Conservation (phyloP, 495 filamentous ascomycete genomes). For the Lasiosphaeria ovina region DNA sequence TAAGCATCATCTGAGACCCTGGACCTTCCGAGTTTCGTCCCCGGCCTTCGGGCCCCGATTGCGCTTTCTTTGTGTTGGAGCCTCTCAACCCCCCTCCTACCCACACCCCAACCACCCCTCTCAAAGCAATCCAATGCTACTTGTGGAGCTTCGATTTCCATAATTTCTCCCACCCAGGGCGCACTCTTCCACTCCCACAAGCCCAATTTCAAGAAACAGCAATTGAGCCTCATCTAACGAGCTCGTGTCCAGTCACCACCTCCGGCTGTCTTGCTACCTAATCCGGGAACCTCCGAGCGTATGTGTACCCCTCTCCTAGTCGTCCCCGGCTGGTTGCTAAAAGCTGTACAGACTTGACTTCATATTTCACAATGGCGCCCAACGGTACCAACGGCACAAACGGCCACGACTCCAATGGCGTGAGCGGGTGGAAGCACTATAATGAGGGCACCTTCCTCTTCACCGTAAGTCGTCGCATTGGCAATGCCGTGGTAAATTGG, state of each 20-base stretch:
- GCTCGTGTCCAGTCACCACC: neutral
- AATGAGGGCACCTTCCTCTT: slow-evolving; percentile 85
- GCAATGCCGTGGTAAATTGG: neutral
- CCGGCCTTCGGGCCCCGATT: neutral
- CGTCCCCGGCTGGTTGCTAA: slow-evolving; percentile 16
- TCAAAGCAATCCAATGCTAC: neutral
- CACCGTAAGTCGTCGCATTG: slow-evolving; percentile 58
- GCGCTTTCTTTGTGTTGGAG: neutral
- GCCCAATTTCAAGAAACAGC: no score
- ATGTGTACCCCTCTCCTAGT: neutral
- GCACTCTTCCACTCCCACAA: no score
- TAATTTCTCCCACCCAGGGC: no score
- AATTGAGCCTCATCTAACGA: no score
- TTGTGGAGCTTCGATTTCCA: neutral
- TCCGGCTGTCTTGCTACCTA: neutral
- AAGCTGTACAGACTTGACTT: slow-evolving; percentile 8
- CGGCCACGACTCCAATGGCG: slow-evolving; percentile 28
- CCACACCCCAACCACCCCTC: slow-evolving; percentile 1
- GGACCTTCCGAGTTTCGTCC: neutral
- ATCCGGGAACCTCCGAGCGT: slow-evolving; percentile 6
- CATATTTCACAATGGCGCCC: slow-evolving; percentile 56
- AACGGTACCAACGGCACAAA: slow-evolving; percentile 47
- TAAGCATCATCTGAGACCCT: slow-evolving; percentile 4
- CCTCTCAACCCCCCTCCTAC: neutral
- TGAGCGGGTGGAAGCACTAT: slow-evolving; percentile 47